Base-by-base conservation (phyloP, 2,329 filamentous ascomycete species). In the Exophiala mesophila region DNA sequence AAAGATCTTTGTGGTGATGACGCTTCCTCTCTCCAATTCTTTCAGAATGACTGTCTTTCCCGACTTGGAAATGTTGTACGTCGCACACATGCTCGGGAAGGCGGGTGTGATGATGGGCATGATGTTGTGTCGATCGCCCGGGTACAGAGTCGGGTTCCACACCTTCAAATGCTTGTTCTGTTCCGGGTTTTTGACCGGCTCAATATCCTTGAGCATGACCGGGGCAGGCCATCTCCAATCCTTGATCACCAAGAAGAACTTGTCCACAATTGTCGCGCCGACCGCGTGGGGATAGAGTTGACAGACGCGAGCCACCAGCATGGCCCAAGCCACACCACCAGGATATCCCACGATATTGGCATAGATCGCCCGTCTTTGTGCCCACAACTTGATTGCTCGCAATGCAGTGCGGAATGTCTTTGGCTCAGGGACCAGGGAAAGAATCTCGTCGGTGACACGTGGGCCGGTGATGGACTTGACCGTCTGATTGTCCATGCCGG, bases 41-140 rank as follows among this genome's bases (percentile, higher is more conserved):
- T 82, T 76, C 53, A 88, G 78, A 58, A 98, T 88, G 36, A 96
- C 80, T 5, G 77, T 71, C 70, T 88, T 87, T 2, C 88, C 94
- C 1, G 90, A 97, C 52, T 78, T 73, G 3, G 85, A 89, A 47
- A 98, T 83, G 58, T 95, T 97, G 70, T 94, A 92, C 0, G 92
- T 97, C 2, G 92, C 84, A 63, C 92, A 97, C 89, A 96, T 97
- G 36, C 88, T 94, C 2, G 92, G 92, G 62, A 96, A 97, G 1
- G 92, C 89, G 1, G 92, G 92, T 1, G 92, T 98, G 59, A 98
- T 97, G 64, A 98, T 87, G 19, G 92, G 92, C 92, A 98, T 98
- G 39, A 96, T 71, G 64, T 97, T 90, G 54, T 80, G 85, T 31
- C 78, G 78, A 63, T 97, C 92, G 41, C 79, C 77, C 47, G 80